phyloP scores from a whole-genome alignment of 2,329 filamentous ascomycete genomes.

The Cytospora schulzeri region DNA sequence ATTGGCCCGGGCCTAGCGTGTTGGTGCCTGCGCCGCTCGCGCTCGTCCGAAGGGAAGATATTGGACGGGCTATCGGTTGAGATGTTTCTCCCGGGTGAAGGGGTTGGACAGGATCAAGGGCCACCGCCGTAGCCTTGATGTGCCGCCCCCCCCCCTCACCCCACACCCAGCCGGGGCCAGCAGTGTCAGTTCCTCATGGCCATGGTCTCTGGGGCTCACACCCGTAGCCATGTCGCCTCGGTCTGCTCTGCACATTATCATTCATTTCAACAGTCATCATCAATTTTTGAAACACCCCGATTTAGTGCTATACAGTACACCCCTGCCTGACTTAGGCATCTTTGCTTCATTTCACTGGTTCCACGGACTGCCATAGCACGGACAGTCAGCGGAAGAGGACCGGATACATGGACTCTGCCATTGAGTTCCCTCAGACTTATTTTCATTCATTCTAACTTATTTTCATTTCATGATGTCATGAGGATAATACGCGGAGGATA shows the following conservation, averaged over 20 bases:
- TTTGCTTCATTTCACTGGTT: conserved; percentile 4
- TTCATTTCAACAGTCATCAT: not conserved
- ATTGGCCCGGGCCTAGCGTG: conserved; percentile 42
- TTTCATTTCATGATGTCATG: conserved; percentile 21
- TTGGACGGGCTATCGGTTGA: conserved; percentile 60
- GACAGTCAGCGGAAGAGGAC: not conserved
- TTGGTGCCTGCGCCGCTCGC: conserved; percentile 51
- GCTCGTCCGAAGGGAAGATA: conserved; percentile 48
- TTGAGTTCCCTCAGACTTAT: not conserved
- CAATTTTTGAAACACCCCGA: not conserved
- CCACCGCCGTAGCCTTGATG: too few relatives aligned
- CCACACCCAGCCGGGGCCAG: conserved; percentile 8
- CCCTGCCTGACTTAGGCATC: not conserved
- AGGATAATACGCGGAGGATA: conserved; percentile 25
- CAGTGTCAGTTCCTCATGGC: conserved; percentile 9
- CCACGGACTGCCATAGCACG: conserved; percentile 1
- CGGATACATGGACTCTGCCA: not conserved
- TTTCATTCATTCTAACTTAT: conserved; percentile 1
- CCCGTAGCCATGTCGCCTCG: not conserved
- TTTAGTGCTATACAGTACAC: conserved; percentile 6
- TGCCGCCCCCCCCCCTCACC: not conserved
- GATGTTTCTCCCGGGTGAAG: not conserved
- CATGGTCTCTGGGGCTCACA: conserved; percentile 1
- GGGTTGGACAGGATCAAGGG: not conserved
- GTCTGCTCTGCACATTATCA: conserved; percentile 8